Conservation (phyloP, 768 basidiomycete genomes). For the Mycena galericulata region DNA sequence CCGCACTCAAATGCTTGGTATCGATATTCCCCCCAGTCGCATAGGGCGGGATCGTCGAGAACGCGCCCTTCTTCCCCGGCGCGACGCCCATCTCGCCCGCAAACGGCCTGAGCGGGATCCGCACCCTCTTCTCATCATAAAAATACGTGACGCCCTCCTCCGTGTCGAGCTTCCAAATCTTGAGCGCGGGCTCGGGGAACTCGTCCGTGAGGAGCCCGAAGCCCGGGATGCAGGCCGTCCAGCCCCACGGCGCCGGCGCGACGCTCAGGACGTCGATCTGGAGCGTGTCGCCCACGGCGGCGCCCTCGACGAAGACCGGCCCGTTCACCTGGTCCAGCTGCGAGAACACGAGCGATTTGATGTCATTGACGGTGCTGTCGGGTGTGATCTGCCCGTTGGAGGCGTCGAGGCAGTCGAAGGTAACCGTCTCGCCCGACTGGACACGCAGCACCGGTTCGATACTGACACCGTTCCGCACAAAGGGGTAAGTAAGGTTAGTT, state of each 20-base stretch:
- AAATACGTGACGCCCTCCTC: conserved; percentile 62
- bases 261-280: conserved; percentile 70
- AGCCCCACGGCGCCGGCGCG: conserved; percentile 69
- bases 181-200: conserved; percentile 62
- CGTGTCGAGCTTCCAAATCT: conserved; percentile 64
- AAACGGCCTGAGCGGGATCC: conserved; percentile 67
- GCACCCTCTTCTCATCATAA: conserved; percentile 59
- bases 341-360: conserved; percentile 58
- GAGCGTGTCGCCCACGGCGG: conserved; percentile 67
- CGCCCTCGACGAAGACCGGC: conserved; percentile 65
- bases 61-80: conserved; percentile 59
- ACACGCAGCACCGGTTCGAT: conserved; percentile 64
- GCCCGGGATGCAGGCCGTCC: conserved; percentile 69
- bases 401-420: conserved; percentile 73
- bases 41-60: conserved; percentile 74
- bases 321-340: conserved; percentile 71
- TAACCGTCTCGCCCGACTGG: conserved; percentile 64
- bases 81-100: conserved; percentile 76
- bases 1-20: conserved; percentile 66
- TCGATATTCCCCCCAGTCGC: conserved; percentile 72
- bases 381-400: conserved; percentile 70
- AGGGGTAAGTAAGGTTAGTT: neutral
- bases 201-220: conserved; percentile 71
- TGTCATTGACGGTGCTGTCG: conserved; percentile 49
- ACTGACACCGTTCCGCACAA: conserved; percentile 49